Evolutionary conservation across 805 yeast genomes (phyloP).

Genomic region (Wickerhamomyces chaumierensis): DNA sequence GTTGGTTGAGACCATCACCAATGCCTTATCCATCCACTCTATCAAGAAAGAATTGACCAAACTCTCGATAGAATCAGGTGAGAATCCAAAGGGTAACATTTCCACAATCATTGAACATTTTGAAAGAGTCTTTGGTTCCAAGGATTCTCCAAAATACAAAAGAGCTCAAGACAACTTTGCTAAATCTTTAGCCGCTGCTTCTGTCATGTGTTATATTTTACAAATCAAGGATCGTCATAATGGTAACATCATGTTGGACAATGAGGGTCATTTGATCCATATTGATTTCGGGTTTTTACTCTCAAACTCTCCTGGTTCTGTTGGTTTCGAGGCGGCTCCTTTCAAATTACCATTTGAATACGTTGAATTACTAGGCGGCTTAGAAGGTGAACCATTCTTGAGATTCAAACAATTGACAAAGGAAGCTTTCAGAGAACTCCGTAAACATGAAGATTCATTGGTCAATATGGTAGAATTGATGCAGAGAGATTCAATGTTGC

Average conservation of each 20-base stretch:
- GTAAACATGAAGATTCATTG: constrained; percentile 64
- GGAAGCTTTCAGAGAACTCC: constrained; percentile 60
- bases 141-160: constrained; percentile 39
- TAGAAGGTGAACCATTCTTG: constrained; percentile 45
- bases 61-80: constrained; percentile 53
- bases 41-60: constrained; percentile 87
- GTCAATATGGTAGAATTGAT: constrained; percentile 82
- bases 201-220: constrained; percentile 77
- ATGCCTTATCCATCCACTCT: constrained; percentile 89
- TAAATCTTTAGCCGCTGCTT: constrained; percentile 80
- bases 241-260: constrained; percentile 94
- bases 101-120: constrained; percentile 76
- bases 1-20: constrained; percentile 89
- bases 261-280: constrained; percentile 89
- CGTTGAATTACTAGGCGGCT: constrained; percentile 78
- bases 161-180: constrained; percentile 82
- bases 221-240: constrained; percentile 96
- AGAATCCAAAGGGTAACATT: constrained; percentile 58
- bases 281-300: constrained; percentile 92
- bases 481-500: constrained; percentile 84
- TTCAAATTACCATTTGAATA: constrained; percentile 88
- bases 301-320: constrained; percentile 93
- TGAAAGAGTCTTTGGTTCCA: constrained; percentile 59
- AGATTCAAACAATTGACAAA: constrained; percentile 55
- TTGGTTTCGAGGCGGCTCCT: constrained; percentile 96